Evolutionary conservation across 768 basidiomycete genomes (phyloP).

Genomic region (Psilocybe sp.): DNA sequence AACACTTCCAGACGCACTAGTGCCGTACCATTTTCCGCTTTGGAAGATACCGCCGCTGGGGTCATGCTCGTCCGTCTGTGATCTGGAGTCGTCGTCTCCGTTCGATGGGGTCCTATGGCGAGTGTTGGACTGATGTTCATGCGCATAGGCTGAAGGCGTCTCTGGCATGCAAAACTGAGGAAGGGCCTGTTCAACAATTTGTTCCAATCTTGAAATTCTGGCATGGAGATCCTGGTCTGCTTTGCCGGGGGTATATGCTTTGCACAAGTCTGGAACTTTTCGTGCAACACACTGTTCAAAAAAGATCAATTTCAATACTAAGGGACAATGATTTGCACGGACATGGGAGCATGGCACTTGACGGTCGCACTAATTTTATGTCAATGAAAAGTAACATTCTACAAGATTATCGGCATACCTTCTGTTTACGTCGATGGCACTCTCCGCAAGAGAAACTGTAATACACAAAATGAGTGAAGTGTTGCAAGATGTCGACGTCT

Average conservation of each 20-base stretch:
- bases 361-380: conserved; percentile 66
- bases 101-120: conserved; percentile 49
- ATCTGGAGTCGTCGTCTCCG: conserved; percentile 64
- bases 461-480: conserved; percentile 9
- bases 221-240: conserved; percentile 77
- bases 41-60: conserved; percentile 75
- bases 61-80: conserved; percentile 77
- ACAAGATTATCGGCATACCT: conserved; percentile 39
- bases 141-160: conserved; percentile 29
- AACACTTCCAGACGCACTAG: conserved; percentile 79
- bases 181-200: conserved; percentile 76
- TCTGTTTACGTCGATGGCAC: conserved; percentile 87
- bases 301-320: conserved; percentile 13
- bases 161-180: conserved; percentile 65
- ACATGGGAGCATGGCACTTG: conserved; percentile 86
- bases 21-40: conserved; percentile 85
- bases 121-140: conserved; percentile 25
- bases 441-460: conserved; percentile 81
- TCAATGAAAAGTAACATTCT: conserved; percentile 4
- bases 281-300: conserved; percentile 67
- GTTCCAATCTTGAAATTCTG: conserved; percentile 73
- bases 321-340: conserved; percentile 20
- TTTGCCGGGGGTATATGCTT: conserved; percentile 86
- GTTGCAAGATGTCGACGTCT: conserved; percentile 1
- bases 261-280: conserved; percentile 85